Evolutionary conservation across 2,329 filamentous ascomycete species (phyloP).

Genomic region (Bisporella sp.): DNA sequence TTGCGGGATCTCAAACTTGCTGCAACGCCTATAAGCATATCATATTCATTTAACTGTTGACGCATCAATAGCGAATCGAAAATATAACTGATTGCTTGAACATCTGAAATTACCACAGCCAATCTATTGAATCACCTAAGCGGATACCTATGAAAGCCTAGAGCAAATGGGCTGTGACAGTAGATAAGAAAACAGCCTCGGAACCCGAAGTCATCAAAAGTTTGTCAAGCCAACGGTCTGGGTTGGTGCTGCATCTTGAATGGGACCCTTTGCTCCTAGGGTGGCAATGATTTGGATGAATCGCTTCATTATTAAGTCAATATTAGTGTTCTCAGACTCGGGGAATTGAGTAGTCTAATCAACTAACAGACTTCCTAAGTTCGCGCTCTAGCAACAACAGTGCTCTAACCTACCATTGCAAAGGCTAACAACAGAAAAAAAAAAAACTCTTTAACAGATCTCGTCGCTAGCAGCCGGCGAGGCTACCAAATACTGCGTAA

Average conservation of each 20-base stretch:
- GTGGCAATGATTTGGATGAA: not conserved
- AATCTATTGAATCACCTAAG: conserved; percentile 17
- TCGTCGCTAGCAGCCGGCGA: too few species aligned
- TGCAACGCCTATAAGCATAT: conserved; percentile 3
- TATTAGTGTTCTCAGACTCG: too few species aligned
- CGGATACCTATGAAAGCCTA: conserved; percentile 26
- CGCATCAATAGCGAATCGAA: conserved; percentile 29
- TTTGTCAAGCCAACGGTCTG: conserved; percentile 6
- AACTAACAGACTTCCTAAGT: too few species aligned
- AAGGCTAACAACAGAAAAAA: too few species aligned
- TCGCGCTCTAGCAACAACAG: too few species aligned
- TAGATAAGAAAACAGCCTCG: conserved; percentile 6
- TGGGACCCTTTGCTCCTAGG: not conserved
- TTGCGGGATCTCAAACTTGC: conserved; percentile 11
- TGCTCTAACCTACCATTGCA: too few species aligned
- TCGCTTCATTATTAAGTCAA: not conserved
- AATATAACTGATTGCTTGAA: conserved; percentile 26
- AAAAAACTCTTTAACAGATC: too few species aligned
- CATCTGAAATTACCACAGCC: conserved; percentile 27
- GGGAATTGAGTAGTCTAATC: too few species aligned
- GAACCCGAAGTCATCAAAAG: conserved; percentile 10
- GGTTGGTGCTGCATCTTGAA: not conserved
- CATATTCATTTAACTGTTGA: conserved; percentile 22
- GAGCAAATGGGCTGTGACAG: conserved; percentile 12
- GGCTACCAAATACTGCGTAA: too few species aligned